These are phyloP conservation scores for Dactylellina parvicollis DNA, from an alignment of 2,329 filamentous ascomycete species.

Conservation along the genomic window DNA sequence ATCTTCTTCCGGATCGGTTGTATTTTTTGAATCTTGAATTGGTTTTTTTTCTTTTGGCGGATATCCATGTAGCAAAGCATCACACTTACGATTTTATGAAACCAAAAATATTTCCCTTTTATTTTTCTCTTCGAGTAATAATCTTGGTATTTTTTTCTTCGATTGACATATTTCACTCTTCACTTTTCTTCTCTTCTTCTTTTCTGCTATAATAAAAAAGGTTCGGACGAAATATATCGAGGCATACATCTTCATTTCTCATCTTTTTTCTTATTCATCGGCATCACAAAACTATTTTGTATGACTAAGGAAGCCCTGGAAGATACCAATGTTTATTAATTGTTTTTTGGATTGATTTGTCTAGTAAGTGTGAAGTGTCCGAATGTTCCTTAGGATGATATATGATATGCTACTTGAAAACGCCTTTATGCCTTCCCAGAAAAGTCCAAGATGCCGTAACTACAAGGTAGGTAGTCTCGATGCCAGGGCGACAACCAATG, in stretches of 20 bases:
- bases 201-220: background rate
- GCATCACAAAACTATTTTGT: conserved; percentile 2
- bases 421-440: too few species aligned
- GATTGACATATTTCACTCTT: background rate
- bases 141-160: background rate
- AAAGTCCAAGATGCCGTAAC: too few species aligned
- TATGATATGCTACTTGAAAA: background rate
- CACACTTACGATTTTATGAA: conserved; percentile 36
- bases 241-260: conserved; percentile 2
- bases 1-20: conserved; percentile 7
- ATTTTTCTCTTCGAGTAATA: conserved; percentile 5
- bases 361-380: background rate
- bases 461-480: too few species aligned
- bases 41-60: conserved; percentile 20
- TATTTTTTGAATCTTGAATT: background rate
- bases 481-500: too few species aligned
- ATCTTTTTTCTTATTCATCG: conserved; percentile 3
- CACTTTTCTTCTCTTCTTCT: background rate
- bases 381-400: background rate
- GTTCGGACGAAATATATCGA: background rate
- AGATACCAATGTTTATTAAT: conserved; percentile 14
- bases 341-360: background rate
- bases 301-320: conserved; percentile 14
- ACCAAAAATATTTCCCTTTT: conserved; percentile 7
- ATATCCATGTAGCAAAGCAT: conserved; percentile 52